Evolutionary conservation across 2,329 filamentous ascomycete species (phyloP), one percentile per base, ranked within the genome.

Genomic region (Ampelomyces quisqualis): DNA sequence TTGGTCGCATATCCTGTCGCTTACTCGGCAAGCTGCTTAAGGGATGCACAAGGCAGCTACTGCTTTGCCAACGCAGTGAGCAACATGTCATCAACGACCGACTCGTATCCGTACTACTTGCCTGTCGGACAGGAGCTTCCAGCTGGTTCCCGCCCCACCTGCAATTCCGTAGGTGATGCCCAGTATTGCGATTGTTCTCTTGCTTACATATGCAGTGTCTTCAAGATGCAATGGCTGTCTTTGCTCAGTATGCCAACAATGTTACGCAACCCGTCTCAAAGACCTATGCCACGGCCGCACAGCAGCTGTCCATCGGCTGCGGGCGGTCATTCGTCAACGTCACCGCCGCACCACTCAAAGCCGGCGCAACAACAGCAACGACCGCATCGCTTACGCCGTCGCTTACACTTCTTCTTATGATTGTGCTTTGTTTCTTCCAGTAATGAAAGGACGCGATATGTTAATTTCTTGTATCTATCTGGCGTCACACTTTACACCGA

Each of bases 61-160:
- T 96, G 91, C 72, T 96, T 89, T 66, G 87, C 87, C 52, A 85
- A 88, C 55, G 89, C 91, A 34, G 82, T 90, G 45, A 89, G 86
- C 33, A 95, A 95, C 69, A 65, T 73, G 5, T 79, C 80, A 15
- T 84, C 80, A 7, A 75, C 86, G 10, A 80, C 82, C 21, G 85
- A 93, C 64, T 78, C 81, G 22, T 91, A 90, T 60, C 77, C 93
- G 23, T 98, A 96, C 71, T 91, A 86, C 58, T 74, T 97, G 3
- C 88, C 90, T 0, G 77, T 95, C 40, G 93, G 93, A 44, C 77
- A 83, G 27, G 68, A 75, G 1, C 72, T 96, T 9, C 87, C 88
- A 0, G 75, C 73, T 10, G 78, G 78, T 15, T 80, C 83, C 18
- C 74, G 76, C n/a, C 88, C 90, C 1, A 81, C 72, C 1, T 98